Conservation (phyloP, 2,329 filamentous ascomycete genomes). For the Colletotrichum sp. region DNA sequence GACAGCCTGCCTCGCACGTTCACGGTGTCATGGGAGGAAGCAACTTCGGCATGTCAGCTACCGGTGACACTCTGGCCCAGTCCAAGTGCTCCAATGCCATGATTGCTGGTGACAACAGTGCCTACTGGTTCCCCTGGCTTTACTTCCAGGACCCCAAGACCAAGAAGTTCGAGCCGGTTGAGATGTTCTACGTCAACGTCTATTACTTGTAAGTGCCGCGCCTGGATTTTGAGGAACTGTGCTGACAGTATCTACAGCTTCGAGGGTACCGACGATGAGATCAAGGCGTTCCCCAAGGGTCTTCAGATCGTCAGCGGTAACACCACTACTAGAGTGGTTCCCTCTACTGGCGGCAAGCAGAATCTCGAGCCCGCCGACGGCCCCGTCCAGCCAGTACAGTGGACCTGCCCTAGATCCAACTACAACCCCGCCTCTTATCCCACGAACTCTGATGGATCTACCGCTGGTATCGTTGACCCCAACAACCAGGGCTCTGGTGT, state of each 20-base stretch:
- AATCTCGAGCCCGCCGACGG: slow-evolving; percentile 59
- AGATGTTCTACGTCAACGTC: slow-evolving; percentile 73
- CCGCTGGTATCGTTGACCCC: slow-evolving; percentile 59
- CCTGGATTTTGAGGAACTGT: background rate
- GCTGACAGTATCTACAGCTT: slow-evolving; percentile 49
- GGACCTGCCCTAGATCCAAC: slow-evolving; percentile 62
- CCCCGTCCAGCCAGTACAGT: slow-evolving; percentile 59
- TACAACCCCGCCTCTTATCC: slow-evolving; percentile 58
- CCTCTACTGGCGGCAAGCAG: slow-evolving; percentile 50
- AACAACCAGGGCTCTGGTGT: slow-evolving; percentile 60
- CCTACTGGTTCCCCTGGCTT: slow-evolving; percentile 78
- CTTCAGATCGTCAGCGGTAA: slow-evolving; percentile 76
- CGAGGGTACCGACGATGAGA: slow-evolving; percentile 66
- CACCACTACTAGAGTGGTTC: slow-evolving; percentile 60
- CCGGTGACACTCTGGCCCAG: slow-evolving; percentile 60
- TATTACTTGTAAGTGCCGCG: slow-evolving; percentile 70
- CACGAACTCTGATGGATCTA: slow-evolving; percentile 56
- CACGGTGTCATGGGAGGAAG: slow-evolving; percentile 76
- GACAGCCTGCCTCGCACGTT: slow-evolving; percentile 63
- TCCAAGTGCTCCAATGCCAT: slow-evolving; percentile 76
- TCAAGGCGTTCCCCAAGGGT: slow-evolving; percentile 72
- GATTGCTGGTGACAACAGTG: slow-evolving; percentile 71
- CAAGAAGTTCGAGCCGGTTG: slow-evolving; percentile 68
- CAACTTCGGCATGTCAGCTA: slow-evolving; percentile 67
- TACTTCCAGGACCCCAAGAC: slow-evolving; percentile 71